phyloP scores from a whole-genome alignment of 176 grass and related monocot genomes.

The Elymus sibiricus region DNA sequence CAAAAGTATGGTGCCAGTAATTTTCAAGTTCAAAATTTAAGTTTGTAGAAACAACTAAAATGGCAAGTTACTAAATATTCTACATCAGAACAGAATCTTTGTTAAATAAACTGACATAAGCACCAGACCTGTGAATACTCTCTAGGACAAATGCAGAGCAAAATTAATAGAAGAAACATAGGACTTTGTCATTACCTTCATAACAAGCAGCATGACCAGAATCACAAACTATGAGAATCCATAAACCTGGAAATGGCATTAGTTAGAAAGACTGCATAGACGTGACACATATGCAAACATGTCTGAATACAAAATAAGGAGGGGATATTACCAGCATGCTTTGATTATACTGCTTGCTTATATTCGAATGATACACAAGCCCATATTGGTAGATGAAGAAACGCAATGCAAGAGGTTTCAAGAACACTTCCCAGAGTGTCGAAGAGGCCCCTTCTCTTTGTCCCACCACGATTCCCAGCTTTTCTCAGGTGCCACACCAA shows the following conservation, averaged over 20 bases:
- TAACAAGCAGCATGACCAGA: slow-evolving; percentile 64
- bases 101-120: background rate
- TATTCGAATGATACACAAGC: too few relatives aligned
- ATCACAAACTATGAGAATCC: slow-evolving; percentile 87
- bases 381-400: too few relatives aligned
- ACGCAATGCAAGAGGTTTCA: too few relatives aligned
- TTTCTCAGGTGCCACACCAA: too few relatives aligned
- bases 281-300: background rate
- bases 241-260: slow-evolving; percentile 65
- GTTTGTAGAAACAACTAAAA: background rate
- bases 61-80: background rate
- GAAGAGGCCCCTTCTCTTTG: too few relatives aligned
- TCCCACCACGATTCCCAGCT: too few relatives aligned
- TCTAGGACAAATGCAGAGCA: background rate
- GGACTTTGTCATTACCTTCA: slow-evolving; percentile 57
- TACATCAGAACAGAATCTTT: background rate
- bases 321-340: background rate
- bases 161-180: background rate
- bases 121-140: slow-evolving; percentile 1
- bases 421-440: too few relatives aligned
- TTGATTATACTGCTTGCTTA: too few relatives aligned
- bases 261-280: background rate
- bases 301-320: background rate
- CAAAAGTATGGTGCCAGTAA: background rate
- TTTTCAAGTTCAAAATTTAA: background rate